phyloP scores from a whole-genome alignment of 768 basidiomycete genomes.

The Calocybe cyanea region DNA sequence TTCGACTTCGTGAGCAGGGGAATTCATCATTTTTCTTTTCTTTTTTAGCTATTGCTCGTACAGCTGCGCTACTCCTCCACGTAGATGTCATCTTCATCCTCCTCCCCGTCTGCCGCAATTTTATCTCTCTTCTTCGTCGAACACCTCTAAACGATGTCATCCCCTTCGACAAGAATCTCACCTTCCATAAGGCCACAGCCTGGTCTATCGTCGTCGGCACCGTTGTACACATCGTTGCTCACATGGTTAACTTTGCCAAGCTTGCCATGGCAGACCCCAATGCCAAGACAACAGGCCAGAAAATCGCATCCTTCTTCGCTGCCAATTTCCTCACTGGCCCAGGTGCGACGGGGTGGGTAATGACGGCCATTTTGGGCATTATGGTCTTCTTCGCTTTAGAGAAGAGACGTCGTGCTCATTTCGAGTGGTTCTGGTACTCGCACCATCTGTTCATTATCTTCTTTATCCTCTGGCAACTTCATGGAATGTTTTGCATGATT shows the following conservation, averaged over 20 bases:
- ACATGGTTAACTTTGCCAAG: constrained; percentile 81
- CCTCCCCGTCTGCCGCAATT: constrained; percentile 92
- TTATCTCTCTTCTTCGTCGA: constrained; percentile 83
- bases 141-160: constrained; percentile 84
- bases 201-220: constrained; percentile 86
- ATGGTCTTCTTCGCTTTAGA: constrained; percentile 89
- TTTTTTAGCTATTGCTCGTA: constrained; percentile 71
- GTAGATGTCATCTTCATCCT: constrained; percentile 92
- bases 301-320: constrained; percentile 64
- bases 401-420: constrained; percentile 71
- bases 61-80: constrained; percentile 87
- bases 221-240: constrained; percentile 73
- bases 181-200: constrained; percentile 85
- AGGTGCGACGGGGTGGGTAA: constrained; percentile 83
- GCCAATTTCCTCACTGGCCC: constrained; percentile 85
- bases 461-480: constrained; percentile 93
- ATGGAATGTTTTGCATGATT: constrained; percentile 98
- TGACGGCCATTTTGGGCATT: constrained; percentile 65
- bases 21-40: not conserved
- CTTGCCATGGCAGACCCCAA: constrained; percentile 55
- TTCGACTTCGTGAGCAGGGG: constrained; percentile 32
- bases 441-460: constrained; percentile 89
- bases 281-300: constrained; percentile 50
- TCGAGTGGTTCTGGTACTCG: constrained; percentile 88
- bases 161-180: constrained; percentile 92